These are phyloP conservation scores for Taphrina communis DNA, from an alignment of 1,139 yeast species.

Conservation along the genomic window DNA sequence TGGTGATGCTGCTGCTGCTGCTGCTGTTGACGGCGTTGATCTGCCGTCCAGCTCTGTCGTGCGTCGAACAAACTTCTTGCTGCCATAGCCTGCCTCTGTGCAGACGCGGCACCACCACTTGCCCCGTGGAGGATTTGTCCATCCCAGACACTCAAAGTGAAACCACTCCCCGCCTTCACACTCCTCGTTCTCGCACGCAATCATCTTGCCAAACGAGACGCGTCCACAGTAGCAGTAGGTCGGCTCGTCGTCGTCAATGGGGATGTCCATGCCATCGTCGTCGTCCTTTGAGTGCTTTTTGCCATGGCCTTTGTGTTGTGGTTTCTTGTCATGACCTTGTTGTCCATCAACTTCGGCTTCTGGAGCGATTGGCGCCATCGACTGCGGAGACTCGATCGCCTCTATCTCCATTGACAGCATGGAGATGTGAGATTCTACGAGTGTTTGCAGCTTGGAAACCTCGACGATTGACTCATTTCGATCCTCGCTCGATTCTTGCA, in stretches of 20 bases:
- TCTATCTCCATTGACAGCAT: constrained; percentile 10
- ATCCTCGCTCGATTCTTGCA: constrained; percentile 23
- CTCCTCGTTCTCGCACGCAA: constrained; percentile 83
- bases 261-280: constrained; percentile 27
- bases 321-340: background rate
- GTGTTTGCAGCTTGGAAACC: constrained; percentile 25
- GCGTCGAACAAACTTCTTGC: constrained; percentile 8
- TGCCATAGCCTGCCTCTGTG: constrained; percentile 46
- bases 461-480: constrained; percentile 27
- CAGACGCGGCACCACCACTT: constrained; percentile 54
- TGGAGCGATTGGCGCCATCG: background rate
- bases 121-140: constrained; percentile 56
- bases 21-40: background rate
- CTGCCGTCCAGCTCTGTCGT: background rate
- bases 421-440: constrained; percentile 21
- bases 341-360: background rate
- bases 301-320: background rate
- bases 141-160: constrained; percentile 77
- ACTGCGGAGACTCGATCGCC: constrained; percentile 14
- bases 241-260: constrained; percentile 46
- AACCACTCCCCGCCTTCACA: constrained; percentile 84
- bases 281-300: background rate
- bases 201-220: constrained; percentile 90
- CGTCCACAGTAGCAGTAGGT: constrained; percentile 83
- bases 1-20: background rate